Base-by-base conservation (phyloP, 306 rosid species). In the Alnus rubra region DNA sequence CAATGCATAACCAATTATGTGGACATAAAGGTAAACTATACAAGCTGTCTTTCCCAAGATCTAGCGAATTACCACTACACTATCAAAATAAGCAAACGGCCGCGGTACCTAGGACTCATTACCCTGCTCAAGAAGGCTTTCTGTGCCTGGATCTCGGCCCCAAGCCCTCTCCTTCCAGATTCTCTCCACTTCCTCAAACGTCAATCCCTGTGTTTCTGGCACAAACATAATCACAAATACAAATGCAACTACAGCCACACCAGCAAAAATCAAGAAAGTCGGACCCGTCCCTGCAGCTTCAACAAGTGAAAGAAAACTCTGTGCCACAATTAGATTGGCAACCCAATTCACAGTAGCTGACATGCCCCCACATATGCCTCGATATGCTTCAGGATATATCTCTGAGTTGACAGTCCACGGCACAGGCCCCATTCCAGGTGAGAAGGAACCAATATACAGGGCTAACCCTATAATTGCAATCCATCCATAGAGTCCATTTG, bases 321-420 rank as follows among this genome's bases (percentile, higher is more conserved):
- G 87, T 48, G 94, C 85, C 55, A 94, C 95, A 47, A 94, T 89
- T 78, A 94, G 86, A 82, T 94, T 94, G 16, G 98, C 89, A 68
- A 94, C 42, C 98, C 98, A 94, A 74, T 89, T 88, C 62, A 94
- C 95, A 45, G 97, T 92, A 73, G 98, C 98, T 0, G 98, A 88
- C 98, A 94, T 92, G 62, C 98, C 98, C 19, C 97, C 97, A 15
- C 98, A 94, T 18, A 88, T 73, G 65, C 97, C 98, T 9, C 98
- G 76, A 44, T 86, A 94, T 49, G 91, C 87, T 78, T 94, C 92
- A 0, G 98, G 98, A 74, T 94, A 94, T 76, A 94, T 81, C 88
- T 94, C 98, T 0, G 98, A 94, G 88, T 92, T 94, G 18, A 94
- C 90, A 0, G 97, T 91, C 98, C 98, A 94, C 3, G 98, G 98